Evolutionary conservation across 2,329 filamentous ascomycete species (phyloP).

Genomic region (Fusarium tupiense): DNA sequence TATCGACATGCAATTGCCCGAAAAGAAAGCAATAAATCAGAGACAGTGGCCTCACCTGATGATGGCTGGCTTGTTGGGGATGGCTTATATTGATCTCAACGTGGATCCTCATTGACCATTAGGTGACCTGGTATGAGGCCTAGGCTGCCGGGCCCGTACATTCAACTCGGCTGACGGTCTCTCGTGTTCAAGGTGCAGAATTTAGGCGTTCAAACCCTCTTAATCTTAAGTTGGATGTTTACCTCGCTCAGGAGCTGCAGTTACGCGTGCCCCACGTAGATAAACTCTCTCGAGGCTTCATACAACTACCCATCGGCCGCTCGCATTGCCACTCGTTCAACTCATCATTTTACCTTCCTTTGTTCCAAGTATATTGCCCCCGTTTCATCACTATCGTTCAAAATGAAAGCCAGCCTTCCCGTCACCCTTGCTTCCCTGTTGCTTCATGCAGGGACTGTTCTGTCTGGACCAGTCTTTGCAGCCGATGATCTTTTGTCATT

Average conservation of each 20-base stretch:
- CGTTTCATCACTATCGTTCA: neutral
- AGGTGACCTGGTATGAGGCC: constrained; percentile 4
- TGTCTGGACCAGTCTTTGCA: constrained; percentile 32
- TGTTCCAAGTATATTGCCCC: neutral
- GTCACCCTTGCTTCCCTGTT: constrained; percentile 28
- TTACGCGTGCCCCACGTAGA: constrained; percentile 31
- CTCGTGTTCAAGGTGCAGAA: constrained; percentile 37
- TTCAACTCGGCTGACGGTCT: constrained; percentile 13
- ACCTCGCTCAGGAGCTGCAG: constrained; percentile 17
- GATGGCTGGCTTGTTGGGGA: neutral
- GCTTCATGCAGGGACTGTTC: constrained; percentile 25
- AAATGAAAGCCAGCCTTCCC: constrained; percentile 32
- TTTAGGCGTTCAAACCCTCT: constrained; percentile 15
- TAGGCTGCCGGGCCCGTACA: constrained; percentile 9
- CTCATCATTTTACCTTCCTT: neutral
- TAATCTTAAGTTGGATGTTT: neutral
- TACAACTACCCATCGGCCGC: constrained; percentile 8
- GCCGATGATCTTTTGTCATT: constrained; percentile 20
- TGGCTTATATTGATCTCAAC: constrained; percentile 13
- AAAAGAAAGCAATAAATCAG: constrained; percentile 16
- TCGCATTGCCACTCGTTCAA: constrained; percentile 26
- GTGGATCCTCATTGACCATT: neutral
- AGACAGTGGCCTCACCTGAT: constrained; percentile 19
- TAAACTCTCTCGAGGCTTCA: constrained; percentile 27
- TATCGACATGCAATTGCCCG: neutral